These are phyloP conservation scores for Xylaria hypoxylon DNA, from an alignment of 2,329 filamentous ascomycete species.

Conservation along the genomic window DNA sequence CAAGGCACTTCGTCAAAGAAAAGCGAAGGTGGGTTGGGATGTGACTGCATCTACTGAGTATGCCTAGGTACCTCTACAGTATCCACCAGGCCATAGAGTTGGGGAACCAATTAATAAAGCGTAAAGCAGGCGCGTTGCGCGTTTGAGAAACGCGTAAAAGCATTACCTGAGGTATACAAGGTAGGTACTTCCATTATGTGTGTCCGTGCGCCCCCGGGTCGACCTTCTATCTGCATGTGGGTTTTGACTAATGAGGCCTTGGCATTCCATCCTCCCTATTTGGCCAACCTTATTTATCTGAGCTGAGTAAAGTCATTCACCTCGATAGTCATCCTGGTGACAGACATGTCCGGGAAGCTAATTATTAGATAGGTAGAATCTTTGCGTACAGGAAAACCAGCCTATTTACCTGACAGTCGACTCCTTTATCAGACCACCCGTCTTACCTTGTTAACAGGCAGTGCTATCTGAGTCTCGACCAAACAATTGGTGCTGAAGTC, in stretches of 20 bases:
- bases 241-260: constrained; percentile 11
- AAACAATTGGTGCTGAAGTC: constrained; percentile 1
- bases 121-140: constrained; percentile 2
- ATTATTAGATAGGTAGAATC: background rate
- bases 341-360: background rate
- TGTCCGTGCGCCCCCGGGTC: too few species aligned
- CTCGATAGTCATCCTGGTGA: constrained; percentile 10
- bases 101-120: background rate
- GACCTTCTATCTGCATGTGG: background rate
- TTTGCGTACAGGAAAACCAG: background rate
- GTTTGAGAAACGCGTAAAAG: constrained; percentile 12
- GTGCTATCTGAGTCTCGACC: constrained; percentile 5
- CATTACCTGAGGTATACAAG: background rate
- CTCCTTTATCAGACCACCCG: background rate
- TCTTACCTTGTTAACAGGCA: constrained; percentile 3
- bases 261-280: constrained; percentile 14
- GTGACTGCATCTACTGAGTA: too few species aligned
- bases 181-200: background rate
- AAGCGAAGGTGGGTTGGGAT: too few species aligned
- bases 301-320: background rate
- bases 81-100: too few species aligned
- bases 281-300: constrained; percentile 12
- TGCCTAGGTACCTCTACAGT: too few species aligned
- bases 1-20: too few species aligned
- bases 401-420: background rate